Conservation (phyloP, 1,284 basidiomycete species). For the Entoloma clypeatum region DNA sequence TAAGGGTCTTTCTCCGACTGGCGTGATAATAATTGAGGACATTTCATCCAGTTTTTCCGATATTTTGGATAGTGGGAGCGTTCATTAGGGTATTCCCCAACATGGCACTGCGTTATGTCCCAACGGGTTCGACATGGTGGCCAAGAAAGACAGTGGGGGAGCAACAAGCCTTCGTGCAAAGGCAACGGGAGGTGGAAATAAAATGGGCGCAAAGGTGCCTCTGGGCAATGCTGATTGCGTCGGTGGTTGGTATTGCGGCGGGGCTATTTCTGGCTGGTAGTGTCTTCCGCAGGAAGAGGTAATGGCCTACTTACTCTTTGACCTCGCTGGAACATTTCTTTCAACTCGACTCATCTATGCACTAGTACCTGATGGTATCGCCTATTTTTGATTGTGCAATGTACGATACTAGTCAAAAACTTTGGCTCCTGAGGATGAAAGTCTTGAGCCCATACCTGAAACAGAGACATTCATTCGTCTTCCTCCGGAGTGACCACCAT, state of each 20-base stretch:
- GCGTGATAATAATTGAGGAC: background rate
- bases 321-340: no score
- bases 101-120: constrained; percentile 7
- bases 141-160: constrained; percentile 9
- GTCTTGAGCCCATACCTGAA: no score
- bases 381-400: no score
- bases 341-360: no score
- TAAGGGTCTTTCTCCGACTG: constrained; percentile 1
- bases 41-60: constrained; percentile 9
- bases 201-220: constrained; percentile 19
- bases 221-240: constrained; percentile 8
- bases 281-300: no score
- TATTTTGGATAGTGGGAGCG: constrained; percentile 16
- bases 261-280: constrained; percentile 4
- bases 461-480: no score
- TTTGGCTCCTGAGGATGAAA: no score
- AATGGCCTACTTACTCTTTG: no score
- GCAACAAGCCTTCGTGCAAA: constrained; percentile 3
- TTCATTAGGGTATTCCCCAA: constrained; percentile 12
- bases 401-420: no score
- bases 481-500: no score
- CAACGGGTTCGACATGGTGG: constrained; percentile 4
- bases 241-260: background rate
- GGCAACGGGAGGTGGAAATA: constrained; percentile 14
- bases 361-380: no score